Evolutionary conservation across 306 rosid genomes (phyloP).

Genomic region (Argentina anserina): DNA sequence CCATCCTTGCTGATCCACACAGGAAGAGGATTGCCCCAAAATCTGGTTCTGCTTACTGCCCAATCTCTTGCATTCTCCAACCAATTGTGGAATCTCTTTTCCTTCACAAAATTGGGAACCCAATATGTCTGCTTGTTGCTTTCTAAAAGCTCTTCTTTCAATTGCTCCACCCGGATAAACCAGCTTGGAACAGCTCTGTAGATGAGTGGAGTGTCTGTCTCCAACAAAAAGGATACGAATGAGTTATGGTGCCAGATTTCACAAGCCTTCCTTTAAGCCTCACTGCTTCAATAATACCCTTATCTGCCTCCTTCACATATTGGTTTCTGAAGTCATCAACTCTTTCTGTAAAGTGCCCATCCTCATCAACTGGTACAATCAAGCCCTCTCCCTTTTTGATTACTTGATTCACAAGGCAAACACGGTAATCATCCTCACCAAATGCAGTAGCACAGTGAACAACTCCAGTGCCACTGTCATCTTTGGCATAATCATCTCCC

Average conservation of each 20-base stretch:
- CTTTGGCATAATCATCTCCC: conserved; percentile 76
- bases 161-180: conserved; percentile 80
- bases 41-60: conserved; percentile 98
- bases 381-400: conserved; percentile 71
- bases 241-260: conserved; percentile 66
- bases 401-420: conserved; percentile 66
- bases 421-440: conserved; percentile 97
- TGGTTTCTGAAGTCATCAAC: conserved; percentile 65
- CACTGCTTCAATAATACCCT: conserved; percentile 71
- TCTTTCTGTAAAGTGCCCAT: conserved; percentile 84
- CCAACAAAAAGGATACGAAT: conserved; percentile 87
- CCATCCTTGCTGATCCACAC: conserved; percentile 91
- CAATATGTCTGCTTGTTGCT: conserved; percentile 81
- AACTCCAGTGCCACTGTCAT: conserved; percentile 91
- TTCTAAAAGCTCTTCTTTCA: conserved; percentile 76
- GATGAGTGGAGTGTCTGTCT: conserved; percentile 93
- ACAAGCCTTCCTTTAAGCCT: conserved; percentile 88
- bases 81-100: conserved; percentile 94
- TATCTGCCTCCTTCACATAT: conserved; percentile 83
- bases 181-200: conserved; percentile 98
- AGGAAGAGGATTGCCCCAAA: conserved; percentile 98
- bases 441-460: conserved; percentile 95
- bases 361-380: conserved; percentile 86
- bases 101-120: conserved; percentile 97
- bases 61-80: conserved; percentile 98